Percentiles rank a stretch among this genome's conserved stretches.
These are phyloP conservation scores for Alternaria arbusti DNA, from an alignment of 2,329 filamentous ascomycete genomes.

Conservation along the genomic window DNA sequence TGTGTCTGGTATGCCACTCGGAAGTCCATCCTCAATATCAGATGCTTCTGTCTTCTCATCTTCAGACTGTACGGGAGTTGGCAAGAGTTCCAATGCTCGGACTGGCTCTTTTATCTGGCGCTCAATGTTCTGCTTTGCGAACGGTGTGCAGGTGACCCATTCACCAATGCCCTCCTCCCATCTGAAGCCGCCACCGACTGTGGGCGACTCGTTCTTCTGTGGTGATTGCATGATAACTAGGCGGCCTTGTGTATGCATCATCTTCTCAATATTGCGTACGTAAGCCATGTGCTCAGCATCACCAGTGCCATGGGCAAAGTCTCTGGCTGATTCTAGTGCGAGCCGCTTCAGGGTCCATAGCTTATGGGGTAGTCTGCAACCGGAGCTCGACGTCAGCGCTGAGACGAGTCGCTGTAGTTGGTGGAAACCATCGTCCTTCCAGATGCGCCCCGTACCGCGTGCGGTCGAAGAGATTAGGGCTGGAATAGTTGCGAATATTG, in stretches of 20 bases:
- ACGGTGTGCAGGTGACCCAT: slow-evolving; percentile 54
- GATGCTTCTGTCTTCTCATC: slow-evolving; percentile 18
- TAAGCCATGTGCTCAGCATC: slow-evolving; percentile 36
- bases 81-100: slow-evolving; percentile 30
- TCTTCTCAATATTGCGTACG: slow-evolving; percentile 39
- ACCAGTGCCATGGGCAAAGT: slow-evolving; percentile 44
- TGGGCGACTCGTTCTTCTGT: slow-evolving; percentile 35
- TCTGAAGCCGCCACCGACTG: slow-evolving; percentile 40
- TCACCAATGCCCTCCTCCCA: slow-evolving; percentile 57
- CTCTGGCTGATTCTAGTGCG: slow-evolving; percentile 44
- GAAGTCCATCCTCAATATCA: slow-evolving; percentile 15
- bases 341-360: slow-evolving; percentile 46
- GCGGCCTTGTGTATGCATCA: slow-evolving; percentile 37
- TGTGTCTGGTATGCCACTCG: neutral
- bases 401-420: slow-evolving; percentile 41
- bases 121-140: slow-evolving; percentile 29
- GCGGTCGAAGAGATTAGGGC: slow-evolving; percentile 41
- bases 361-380: slow-evolving; percentile 35
- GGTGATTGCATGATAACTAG: slow-evolving; percentile 36
- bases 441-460: slow-evolving; percentile 45
- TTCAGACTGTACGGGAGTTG: slow-evolving; percentile 37
- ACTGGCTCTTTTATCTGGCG: slow-evolving; percentile 21
- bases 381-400: slow-evolving; percentile 31
- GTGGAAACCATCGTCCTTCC: slow-evolving; percentile 43
- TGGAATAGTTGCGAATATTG: slow-evolving; percentile 33